Evolutionary conservation across 1,284 basidiomycete species (phyloP), one percentile per base, ranked within the genome.

Genomic region (Bjerkandera adusta): DNA sequence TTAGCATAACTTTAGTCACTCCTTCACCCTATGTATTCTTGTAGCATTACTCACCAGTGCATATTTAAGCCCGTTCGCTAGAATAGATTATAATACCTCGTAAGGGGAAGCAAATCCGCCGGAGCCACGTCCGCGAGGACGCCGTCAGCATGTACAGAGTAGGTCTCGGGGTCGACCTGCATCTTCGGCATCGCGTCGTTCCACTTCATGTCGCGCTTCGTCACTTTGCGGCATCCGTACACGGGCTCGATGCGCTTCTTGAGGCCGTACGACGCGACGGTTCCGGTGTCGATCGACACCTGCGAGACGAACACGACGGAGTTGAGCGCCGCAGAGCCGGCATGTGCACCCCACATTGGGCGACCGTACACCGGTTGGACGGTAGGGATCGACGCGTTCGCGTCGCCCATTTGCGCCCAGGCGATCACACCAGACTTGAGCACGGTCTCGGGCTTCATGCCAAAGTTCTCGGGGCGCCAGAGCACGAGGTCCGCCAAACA

Each of bases 391-490:
- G 90, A 93, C 0, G 76, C 93, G 65, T 96, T 96, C 0, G 93
- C 89, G 52, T 97, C 93, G 21, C 94, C 94, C 83, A 96, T 87
- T 81, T 94, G 62, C 1, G 90, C 85, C 83, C 88, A 94, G 3
- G 79, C 91, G 53, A 98, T 96, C 22, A 96, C 85, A 24, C 96
- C 96, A 13, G 92, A 92, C 67, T 99, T 97, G 58, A 98, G 73
- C 11, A 98, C 85, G 80, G 92, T 87, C 61, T 96, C 89, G 0
- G 96, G 95, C 58, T 90, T 89, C 1, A 85, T 75, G 1, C 95
- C 96, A 67, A 99, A 99, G 64, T 89, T 85, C 62, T 88, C 85
- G 0, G 95, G 94, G 62, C 85, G 86, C 92, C 96, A 99, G 3
- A 99, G 72, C 0, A 97, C 93, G 30, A 99, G 75, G 66, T 99